Evolutionary conservation across 495 filamentous ascomycete genomes (phyloP).

Genomic region (Talaromyces trachyspermus): DNA sequence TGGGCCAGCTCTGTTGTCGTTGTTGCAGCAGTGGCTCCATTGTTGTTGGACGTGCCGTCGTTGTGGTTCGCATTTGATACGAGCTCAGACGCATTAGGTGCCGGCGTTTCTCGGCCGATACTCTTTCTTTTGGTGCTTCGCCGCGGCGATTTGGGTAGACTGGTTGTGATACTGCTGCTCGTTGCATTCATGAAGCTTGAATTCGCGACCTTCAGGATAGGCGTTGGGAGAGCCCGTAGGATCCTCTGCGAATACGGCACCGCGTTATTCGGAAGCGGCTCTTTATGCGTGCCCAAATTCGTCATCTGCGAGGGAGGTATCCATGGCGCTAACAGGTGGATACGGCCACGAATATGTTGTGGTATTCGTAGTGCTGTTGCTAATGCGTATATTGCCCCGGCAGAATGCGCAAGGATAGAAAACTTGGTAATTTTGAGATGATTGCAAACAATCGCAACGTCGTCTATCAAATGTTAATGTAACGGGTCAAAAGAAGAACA

Average conservation of each 20-base stretch:
- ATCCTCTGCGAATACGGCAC: constrained; percentile 90
- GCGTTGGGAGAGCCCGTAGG: constrained; percentile 82
- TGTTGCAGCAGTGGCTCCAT: neutral
- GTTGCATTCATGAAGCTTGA: constrained; percentile 91
- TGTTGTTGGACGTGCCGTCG: constrained; percentile 1
- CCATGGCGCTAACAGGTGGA: constrained; percentile 95
- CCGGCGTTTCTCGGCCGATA: constrained; percentile 32
- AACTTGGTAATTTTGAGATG: constrained; percentile 90
- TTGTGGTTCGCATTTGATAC: neutral
- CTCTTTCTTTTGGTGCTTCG: constrained; percentile 56
- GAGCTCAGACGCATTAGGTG: constrained; percentile 15
- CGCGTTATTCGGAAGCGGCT: constrained; percentile 67
- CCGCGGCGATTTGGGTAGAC: constrained; percentile 66
- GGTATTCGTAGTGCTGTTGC: constrained; percentile 94
- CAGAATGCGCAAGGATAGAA: constrained; percentile 94
- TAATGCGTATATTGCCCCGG: constrained; percentile 94
- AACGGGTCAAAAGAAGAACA: neutral
- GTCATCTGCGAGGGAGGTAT: constrained; percentile 97
- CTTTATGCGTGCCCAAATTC: constrained; percentile 66
- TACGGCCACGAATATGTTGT: constrained; percentile 87
- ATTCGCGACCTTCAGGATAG: constrained; percentile 88
- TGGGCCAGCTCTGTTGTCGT: neutral
- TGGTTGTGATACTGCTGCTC: constrained; percentile 79
- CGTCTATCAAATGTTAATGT: constrained; percentile 50
- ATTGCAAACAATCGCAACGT: constrained; percentile 92